A percentile compares a stretch with the other conserved stretches of the same genome.
Evolutionary conservation across 176 grass and related monocot genomes (phyloP).

Genomic region (Cenchrus americanus): DNA sequence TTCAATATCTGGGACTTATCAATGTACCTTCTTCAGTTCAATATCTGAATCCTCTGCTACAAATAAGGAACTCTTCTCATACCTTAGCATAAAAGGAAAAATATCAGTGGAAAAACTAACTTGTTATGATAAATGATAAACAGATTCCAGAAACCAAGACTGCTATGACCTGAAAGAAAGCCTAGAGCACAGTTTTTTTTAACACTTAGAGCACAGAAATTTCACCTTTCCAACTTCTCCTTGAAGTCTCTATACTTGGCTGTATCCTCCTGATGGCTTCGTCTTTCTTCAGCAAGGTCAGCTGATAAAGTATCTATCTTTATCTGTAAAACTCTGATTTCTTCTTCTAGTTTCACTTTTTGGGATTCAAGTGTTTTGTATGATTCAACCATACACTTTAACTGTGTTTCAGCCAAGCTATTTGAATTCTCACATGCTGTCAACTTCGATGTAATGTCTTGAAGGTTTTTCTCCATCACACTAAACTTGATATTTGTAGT

Average conservation of each 20-base stretch:
- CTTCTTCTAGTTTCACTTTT: conserved; percentile 73
- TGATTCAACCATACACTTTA: conserved; percentile 95
- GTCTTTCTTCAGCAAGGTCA: conserved; percentile 78
- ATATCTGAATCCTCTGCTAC: conserved; percentile 59
- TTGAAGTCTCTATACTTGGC: conserved; percentile 74
- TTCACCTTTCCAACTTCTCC: conserved; percentile 81
- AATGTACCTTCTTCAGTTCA: conserved; percentile 71
- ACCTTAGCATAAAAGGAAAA: conserved; percentile 51
- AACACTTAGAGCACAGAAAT: background rate
- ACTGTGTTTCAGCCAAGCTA: conserved; percentile 87
- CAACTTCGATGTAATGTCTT: conserved; percentile 74
- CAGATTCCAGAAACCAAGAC: conserved; percentile 5
- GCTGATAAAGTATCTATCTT: conserved; percentile 63
- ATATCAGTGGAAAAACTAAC: conserved; percentile 40
- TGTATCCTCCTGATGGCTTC: conserved; percentile 71
- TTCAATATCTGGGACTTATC: background rate
- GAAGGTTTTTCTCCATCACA: conserved; percentile 70
- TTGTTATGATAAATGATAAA: conserved; percentile 8
- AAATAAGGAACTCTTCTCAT: conserved; percentile 60
- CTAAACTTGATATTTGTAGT: conserved; percentile 55
- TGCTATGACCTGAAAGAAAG: conserved; percentile 34
- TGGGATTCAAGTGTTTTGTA: conserved; percentile 89
- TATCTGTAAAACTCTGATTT: conserved; percentile 55
- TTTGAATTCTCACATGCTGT: conserved; percentile 81
- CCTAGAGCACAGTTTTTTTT: background rate